These are phyloP conservation scores for Colletotrichum magnum DNA, from an alignment of 2,329 filamentous ascomycete species.

Conservation along the genomic window DNA sequence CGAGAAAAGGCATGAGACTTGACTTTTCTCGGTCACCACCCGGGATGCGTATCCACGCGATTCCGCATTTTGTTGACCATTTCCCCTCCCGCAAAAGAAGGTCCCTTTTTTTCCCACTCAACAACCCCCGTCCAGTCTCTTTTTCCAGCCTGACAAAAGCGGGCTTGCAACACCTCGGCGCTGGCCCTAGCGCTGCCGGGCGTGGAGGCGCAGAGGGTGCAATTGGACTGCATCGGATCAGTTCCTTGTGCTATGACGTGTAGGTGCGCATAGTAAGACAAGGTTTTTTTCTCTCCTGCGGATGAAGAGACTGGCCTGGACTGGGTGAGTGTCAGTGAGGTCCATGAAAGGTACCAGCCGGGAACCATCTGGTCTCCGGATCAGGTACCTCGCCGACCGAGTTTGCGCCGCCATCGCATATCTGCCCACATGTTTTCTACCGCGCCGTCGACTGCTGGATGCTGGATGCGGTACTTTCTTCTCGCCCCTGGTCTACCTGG, in stretches of 20 bases:
- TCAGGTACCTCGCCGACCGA: slow-evolving; percentile 27
- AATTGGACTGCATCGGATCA: slow-evolving; percentile 37
- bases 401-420: neutral
- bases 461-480: slow-evolving; percentile 30
- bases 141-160: slow-evolving; percentile 30
- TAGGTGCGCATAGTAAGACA: slow-evolving; percentile 31
- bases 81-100: neutral
- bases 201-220: slow-evolving; percentile 28
- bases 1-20: neutral
- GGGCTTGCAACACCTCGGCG: slow-evolving; percentile 31
- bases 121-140: neutral
- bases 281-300: slow-evolving; percentile 21
- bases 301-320: neutral
- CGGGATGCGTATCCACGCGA: slow-evolving; percentile 15
- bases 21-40: slow-evolving; percentile 4
- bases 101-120: neutral
- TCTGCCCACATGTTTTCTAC: neutral
- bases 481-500: slow-evolving; percentile 23
- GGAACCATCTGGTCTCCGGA: slow-evolving; percentile 31
- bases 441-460: too few relatives aligned
- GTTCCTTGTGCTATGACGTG: slow-evolving; percentile 39
- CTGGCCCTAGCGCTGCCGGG: slow-evolving; percentile 33
- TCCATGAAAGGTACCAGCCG: slow-evolving; percentile 16
- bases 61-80: slow-evolving; percentile 19
- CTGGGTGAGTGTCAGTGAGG: neutral